A percentile compares a stretch with the other conserved stretches of the same genome.
Evolutionary conservation across 2,329 filamentous ascomycete genomes (phyloP).

Genomic region (Gnomoniopsis sp.): DNA sequence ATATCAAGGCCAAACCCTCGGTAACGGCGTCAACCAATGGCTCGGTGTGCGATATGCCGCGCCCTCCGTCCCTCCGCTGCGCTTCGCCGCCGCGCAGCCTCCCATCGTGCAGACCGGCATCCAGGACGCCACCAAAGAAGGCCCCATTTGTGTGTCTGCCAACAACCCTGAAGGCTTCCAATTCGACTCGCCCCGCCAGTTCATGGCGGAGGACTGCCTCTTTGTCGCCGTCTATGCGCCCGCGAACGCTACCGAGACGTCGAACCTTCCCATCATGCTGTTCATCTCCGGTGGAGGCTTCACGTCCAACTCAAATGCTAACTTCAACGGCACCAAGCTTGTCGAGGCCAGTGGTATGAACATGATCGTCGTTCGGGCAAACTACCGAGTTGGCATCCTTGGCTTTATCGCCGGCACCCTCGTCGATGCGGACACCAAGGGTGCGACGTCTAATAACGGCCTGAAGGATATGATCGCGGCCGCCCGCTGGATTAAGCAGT

Average conservation of each 20-base stretch:
- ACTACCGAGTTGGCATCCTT: slow-evolving; percentile 13
- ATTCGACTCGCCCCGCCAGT: slow-evolving; percentile 9
- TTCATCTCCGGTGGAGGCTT: slow-evolving; percentile 11
- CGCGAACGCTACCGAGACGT: slow-evolving; percentile 6
- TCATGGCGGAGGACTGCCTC: slow-evolving; percentile 14
- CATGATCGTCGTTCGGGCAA: slow-evolving; percentile 10
- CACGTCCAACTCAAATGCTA: slow-evolving; percentile 12
- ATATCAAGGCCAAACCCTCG: slow-evolving; percentile 10
- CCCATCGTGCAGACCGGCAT: neutral
- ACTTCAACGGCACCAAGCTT: slow-evolving; percentile 9
- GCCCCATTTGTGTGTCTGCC: slow-evolving; percentile 4
- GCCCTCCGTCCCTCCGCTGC: slow-evolving; percentile 4
- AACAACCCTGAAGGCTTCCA: slow-evolving; percentile 13
- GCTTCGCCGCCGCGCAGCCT: slow-evolving; percentile 7
- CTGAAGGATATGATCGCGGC: slow-evolving; percentile 13
- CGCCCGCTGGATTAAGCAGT: slow-evolving; percentile 10
- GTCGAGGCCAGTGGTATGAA: slow-evolving; percentile 10
- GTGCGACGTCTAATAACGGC: slow-evolving; percentile 6
- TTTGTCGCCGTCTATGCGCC: slow-evolving; percentile 12
- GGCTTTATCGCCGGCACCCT: slow-evolving; percentile 11
- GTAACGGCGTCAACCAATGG: slow-evolving; percentile 8
- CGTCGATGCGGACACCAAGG: slow-evolving; percentile 7
- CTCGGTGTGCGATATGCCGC: slow-evolving; percentile 7
- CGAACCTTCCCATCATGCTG: slow-evolving; percentile 10
- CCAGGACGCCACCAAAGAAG: slow-evolving; percentile 12